Conservation (phyloP, 371 early-diverging fungal species). For the Mucor indicus region DNA sequence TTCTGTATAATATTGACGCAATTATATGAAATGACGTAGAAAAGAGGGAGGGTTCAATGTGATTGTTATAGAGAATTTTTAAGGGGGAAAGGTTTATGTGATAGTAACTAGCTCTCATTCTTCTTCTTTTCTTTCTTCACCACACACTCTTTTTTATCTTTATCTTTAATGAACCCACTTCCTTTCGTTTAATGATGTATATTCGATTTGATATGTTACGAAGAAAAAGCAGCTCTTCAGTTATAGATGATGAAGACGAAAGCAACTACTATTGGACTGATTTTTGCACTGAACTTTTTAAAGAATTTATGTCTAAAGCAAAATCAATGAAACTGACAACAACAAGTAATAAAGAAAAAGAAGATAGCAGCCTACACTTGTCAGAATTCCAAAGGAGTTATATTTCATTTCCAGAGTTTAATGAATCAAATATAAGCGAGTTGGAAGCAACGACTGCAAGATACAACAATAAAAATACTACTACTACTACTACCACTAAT, state of each 20-base stretch:
- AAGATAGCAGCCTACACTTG: background rate
- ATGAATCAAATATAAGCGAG: constrained; percentile 11
- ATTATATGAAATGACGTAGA: no score
- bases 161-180: no score
- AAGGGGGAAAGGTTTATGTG: background rate
- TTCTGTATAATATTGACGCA: no score
- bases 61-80: background rate
- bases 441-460: no score
- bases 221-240: background rate
- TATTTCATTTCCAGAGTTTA: constrained; percentile 24
- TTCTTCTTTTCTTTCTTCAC: background rate
- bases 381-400: constrained; percentile 27
- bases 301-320: constrained; percentile 4
- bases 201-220: constrained; percentile 7
- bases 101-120: background rate
- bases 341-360: background rate
- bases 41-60: no score
- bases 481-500: background rate
- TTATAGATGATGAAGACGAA: no score
- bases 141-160: no score
- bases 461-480: constrained; percentile 6
- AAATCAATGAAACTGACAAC: background rate
- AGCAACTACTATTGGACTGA: constrained; percentile 14
- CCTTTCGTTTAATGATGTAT: constrained; percentile 1
- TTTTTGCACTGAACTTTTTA: constrained; percentile 11